Base-by-base conservation (phyloP, 2,329 filamentous ascomycete species). In the Karstenula rhodostoma region DNA sequence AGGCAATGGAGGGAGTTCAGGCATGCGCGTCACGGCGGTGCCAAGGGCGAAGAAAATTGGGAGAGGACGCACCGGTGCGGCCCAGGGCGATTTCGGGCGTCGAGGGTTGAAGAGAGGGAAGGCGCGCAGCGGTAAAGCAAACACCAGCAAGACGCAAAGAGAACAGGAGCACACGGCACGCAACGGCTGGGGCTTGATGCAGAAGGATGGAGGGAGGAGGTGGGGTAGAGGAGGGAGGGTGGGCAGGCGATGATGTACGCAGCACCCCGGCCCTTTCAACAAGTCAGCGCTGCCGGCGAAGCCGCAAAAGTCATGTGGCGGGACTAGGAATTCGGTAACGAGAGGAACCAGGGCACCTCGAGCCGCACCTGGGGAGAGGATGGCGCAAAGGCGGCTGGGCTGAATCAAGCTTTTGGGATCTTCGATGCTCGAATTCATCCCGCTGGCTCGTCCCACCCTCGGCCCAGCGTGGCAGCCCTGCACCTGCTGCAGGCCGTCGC, bases 371-470 rank as follows among this genome's bases (percentile, higher is more conserved):
- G 60, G 59, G 56, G 58, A 56, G 68, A 60, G 29, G 53, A 66
- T 65, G 65, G 65, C 62, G 63, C 56, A 61, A 60, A 35, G 42
- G 19, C 32, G 47, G 50, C 58, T 61, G 62, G 69, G 68, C 71
- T 66, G 68, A 73, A 67, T 72, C 69, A 76, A 76, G 73, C 73
- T 76, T 76, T 75, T 57, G 59, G 63, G 69, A 74, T 74, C 72
- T 66, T 63, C 69, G 60, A 68, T 62, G 59, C 17, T 35, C 35
- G 61, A 51, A 62, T 65, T 55, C 62, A 66, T 61, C 60, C 63
- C 56, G 71, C 64, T 73, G 70, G 69, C 60, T 65, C 69, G 70
- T 66, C 61, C 61, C 61, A 65, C 64, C 67, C 68, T 67, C 70
- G 69, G 62, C 69, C 59, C 23, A 50, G 51, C 57, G 57, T 59